Evolutionary conservation across 768 basidiomycete genomes (phyloP), one percentile per base, ranked within the genome.

Genomic region (Boletus insuetus): DNA sequence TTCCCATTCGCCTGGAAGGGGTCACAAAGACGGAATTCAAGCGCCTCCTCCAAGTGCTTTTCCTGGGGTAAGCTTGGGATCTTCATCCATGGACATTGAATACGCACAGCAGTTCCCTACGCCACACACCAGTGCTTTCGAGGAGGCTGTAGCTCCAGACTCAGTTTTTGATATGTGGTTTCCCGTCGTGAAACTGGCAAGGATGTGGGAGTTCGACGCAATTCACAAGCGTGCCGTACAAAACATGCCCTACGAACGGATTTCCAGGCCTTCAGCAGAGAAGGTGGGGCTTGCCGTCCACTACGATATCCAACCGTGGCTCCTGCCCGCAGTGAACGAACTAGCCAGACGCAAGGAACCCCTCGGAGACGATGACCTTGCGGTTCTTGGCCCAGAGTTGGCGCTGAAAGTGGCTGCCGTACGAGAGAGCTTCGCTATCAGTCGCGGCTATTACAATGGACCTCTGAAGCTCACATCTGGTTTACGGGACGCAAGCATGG

Each of bases 121-220:
- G 9, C 37, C 6, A 10, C 3, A 19, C 19, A 26, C 14, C 35
- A 60, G 58, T 34, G 17, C 11, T 40, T 46, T 13, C 35, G 46
- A 51, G 22, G 46, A 40, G 37, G 37, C 41, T 17, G 16, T 24
- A 9, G 38, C n/a, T 13, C 9, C 17, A n/a, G 0, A 10, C 6
- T 3, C 54, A 41, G 11, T n/a, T 19, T 53, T 53, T 44, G 64
- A 68, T 8, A 67, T 68, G 47, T 78, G 77, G 79, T 58, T 71
- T 16, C 67, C 73, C 0, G 68, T 75, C 20, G 59, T 76, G n/a
- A 73, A 74, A 56, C 61, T 79, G 20, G 62, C 77, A 7, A 70
- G 60, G 7, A 72, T 74, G 62, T 79, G 77, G 74, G 60, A 64
- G 40, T 75, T 75, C 47, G 55, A 63, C 19, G 46, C 54, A 14